These are phyloP conservation scores for Eucalyptus victrix DNA, from an alignment of 345 rosid species.

Conservation along the genomic window DNA sequence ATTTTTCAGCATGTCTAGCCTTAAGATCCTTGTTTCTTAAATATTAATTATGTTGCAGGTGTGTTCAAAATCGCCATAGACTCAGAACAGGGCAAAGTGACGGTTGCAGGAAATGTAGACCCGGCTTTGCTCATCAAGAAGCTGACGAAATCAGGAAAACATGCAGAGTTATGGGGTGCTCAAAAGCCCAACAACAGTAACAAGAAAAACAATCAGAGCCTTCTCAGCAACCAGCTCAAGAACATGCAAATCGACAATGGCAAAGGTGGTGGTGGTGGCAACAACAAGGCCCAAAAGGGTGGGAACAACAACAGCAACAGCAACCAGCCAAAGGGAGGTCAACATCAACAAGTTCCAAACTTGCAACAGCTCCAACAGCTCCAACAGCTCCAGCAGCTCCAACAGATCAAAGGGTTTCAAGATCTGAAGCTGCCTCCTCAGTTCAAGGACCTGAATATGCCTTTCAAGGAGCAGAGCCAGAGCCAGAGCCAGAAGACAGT, in stretches of 20 bases:
- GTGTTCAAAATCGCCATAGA: conserved; percentile 69
- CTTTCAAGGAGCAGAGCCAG: background rate
- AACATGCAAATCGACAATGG: conserved; percentile 51
- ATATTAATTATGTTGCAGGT: conserved; percentile 15
- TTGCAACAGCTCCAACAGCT: conserved; percentile 42
- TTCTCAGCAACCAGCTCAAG: conserved; percentile 59
- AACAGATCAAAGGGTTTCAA: conserved; percentile 56
- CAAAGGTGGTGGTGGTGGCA: conserved; percentile 24
- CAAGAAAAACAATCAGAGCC: conserved; percentile 54
- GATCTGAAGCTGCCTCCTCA: conserved; percentile 47
- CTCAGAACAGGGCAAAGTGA: conserved; percentile 82
- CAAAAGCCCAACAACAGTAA: conserved; percentile 22
- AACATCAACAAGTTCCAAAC: background rate
- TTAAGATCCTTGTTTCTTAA: background rate
- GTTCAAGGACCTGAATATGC: conserved; percentile 39
- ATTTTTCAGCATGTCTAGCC: background rate
- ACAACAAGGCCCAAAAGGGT: conserved; percentile 30
- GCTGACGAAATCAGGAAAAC: conserved; percentile 81
- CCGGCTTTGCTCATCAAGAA: conserved; percentile 63
- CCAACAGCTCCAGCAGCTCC: conserved; percentile 54
- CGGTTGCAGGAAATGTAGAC: conserved; percentile 75
- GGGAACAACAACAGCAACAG: conserved; percentile 3
- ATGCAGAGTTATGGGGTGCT: conserved; percentile 76
- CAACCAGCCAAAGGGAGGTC: conserved; percentile 38
- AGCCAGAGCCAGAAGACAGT: conserved; percentile 53